Percentiles rank a stretch among this genome's conserved stretches.
Conservation (phyloP, 805 yeast genomes). For the Candida mattraensis region DNA sequence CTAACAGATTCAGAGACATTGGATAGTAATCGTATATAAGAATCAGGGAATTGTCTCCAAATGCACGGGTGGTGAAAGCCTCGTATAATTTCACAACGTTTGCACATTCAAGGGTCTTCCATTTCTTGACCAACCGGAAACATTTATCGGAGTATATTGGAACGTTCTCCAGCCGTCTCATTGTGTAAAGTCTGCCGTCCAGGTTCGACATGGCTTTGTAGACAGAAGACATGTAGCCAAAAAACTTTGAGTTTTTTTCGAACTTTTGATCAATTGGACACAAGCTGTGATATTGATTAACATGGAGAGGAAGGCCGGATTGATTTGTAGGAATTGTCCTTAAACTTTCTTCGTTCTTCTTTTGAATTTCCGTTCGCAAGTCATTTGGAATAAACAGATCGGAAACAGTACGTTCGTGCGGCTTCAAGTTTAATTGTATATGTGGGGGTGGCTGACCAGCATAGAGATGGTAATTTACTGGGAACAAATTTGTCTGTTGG, state of each 20-base stretch:
- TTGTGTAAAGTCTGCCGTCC: slow-evolving; percentile 76
- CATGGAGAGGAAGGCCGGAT: slow-evolving; percentile 66
- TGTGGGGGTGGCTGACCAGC: slow-evolving; percentile 89
- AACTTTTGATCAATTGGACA: slow-evolving; percentile 69
- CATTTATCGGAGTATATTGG: slow-evolving; percentile 56
- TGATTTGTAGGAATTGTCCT: slow-evolving; percentile 52
- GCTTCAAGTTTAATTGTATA: slow-evolving; percentile 54
- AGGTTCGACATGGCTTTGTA: slow-evolving; percentile 78
- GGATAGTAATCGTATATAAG: slow-evolving; percentile 88
- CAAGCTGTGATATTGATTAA: slow-evolving; percentile 81
- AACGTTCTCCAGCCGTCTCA: slow-evolving; percentile 70
- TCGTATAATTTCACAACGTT: slow-evolving; percentile 70
- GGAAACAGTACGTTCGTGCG: slow-evolving; percentile 70
- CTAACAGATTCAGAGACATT: slow-evolving; percentile 65
- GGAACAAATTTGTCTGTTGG: slow-evolving; percentile 41
- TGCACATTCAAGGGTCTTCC: slow-evolving; percentile 59
- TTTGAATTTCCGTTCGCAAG: slow-evolving; percentile 67
- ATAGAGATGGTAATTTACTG: slow-evolving; percentile 80
- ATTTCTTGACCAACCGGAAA: slow-evolving; percentile 59
- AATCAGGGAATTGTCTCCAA: slow-evolving; percentile 76
- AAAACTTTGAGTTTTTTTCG: slow-evolving; percentile 39
- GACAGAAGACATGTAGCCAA: slow-evolving; percentile 58
- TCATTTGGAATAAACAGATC: slow-evolving; percentile 72
- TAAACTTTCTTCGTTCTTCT: slow-evolving; percentile 77
- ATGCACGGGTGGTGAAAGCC: slow-evolving; percentile 83